Percentiles rank a stretch among this genome's conserved stretches.
Conservation (phyloP, 306 rosid genomes). For the Ceratonia siliqua region DNA sequence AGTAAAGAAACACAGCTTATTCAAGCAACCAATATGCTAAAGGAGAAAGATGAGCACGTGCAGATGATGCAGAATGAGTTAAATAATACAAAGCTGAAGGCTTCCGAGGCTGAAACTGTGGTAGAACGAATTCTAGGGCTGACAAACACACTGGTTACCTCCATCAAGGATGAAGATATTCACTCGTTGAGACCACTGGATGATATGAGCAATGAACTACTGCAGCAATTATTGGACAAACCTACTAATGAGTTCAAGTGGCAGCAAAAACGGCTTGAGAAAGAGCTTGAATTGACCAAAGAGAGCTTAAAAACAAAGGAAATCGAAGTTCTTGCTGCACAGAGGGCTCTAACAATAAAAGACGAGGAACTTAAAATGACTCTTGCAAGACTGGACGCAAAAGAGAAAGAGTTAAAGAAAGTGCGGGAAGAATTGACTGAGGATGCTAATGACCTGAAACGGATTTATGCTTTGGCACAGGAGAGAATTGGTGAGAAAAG, state of each 20-base stretch:
- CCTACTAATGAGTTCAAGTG: conserved; percentile 47
- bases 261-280: conserved; percentile 62
- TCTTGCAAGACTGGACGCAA: conserved; percentile 57
- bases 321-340: conserved; percentile 70
- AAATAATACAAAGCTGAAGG: conserved; percentile 54
- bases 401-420: conserved; percentile 58
- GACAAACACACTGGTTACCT: conserved; percentile 63
- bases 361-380: conserved; percentile 78
- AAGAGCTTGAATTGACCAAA: conserved; percentile 65
- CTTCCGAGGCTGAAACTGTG: conserved; percentile 68
- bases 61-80: conserved; percentile 58
- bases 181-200: conserved; percentile 24
- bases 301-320: conserved; percentile 69
- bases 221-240: conserved; percentile 43
- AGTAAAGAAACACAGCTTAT: conserved; percentile 70
- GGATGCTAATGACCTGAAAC: conserved; percentile 61
- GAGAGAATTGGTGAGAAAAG: conserved; percentile 57
- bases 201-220: conserved; percentile 38
- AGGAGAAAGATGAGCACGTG: conserved; percentile 80
- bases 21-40: conserved; percentile 66
- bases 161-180: conserved; percentile 57
- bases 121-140: conserved; percentile 69
- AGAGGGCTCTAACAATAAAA: conserved; percentile 67
- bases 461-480: conserved; percentile 61
- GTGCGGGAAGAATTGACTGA: conserved; percentile 50